Base-by-base conservation (phyloP, 2,329 filamentous ascomycete genomes). In the Cordyceps farinosa region DNA sequence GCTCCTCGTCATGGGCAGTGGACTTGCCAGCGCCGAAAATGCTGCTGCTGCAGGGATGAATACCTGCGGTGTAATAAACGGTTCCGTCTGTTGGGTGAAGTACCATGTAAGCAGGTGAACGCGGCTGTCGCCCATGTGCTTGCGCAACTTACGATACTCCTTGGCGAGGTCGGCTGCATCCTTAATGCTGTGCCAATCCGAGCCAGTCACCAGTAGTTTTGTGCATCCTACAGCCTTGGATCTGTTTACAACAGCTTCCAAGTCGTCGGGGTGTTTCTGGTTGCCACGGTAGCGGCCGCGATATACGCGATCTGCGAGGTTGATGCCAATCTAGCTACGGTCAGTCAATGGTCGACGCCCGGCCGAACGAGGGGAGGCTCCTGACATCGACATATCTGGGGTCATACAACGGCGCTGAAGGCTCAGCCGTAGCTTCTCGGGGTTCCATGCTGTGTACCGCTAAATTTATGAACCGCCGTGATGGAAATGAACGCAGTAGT, bases 121-220 rank as follows among this genome's bases (percentile, higher is more conserved):
- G 36, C 7, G 8, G 27, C 32, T 2, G 22, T 55, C 52, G 13
- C 27, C 22, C 27, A 52, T 65, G 40, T 36, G 22, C 61, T 54
- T 64, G 65, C 64, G 36, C 48, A 40, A 78, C 87, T 65, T 79
- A 94, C 91, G 87, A 72, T 94, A 88, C 68, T 89, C 82, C 69
- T 86, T 81, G 3, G 92, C 87, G 34, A 98, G 81, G 50, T 87
- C 78, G 10, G 97, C 78, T 0, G 92, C 92, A 67, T 90, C 85
- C 66, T 85, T 78, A 2, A 91, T 93, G 75, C 93, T 92, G 58
- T 82, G 80, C 56, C 98, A 82, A 72, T 95, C 91, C 1, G 92
- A 97, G 27, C 95, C 95, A 0, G 95, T 99, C 40, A 98, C 85
- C 80, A 99, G 94, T 70, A 99, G 85, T 71, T 97, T 97, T 64